phyloP scores from a whole-genome alignment of 768 basidiomycete species.

The Phallus indusiatus region DNA sequence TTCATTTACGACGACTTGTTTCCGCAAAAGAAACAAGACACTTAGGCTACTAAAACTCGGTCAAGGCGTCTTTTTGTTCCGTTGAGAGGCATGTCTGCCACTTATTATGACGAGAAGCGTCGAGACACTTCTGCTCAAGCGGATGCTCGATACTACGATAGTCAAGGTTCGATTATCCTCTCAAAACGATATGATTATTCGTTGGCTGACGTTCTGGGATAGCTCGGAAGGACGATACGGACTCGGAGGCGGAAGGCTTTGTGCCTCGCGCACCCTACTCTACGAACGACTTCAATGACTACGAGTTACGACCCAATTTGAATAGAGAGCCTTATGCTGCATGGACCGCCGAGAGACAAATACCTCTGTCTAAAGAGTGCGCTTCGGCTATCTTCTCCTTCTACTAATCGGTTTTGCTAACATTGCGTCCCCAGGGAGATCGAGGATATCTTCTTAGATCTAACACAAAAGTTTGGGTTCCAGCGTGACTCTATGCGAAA shows the following conservation, averaged over 20 bases:
- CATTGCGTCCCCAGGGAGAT: conserved; percentile 52
- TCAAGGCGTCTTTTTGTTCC: background rate
- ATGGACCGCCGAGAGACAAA: conserved; percentile 85
- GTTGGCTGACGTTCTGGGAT: conserved; percentile 14
- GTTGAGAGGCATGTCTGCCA: background rate
- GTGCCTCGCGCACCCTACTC: conserved; percentile 63
- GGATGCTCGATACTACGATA: conserved; percentile 53
- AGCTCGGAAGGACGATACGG: conserved; percentile 70
- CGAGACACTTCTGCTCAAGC: background rate
- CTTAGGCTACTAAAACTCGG: background rate
- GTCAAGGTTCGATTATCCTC: conserved; percentile 47
- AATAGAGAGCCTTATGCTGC: conserved; percentile 85
- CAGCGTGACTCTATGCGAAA: conserved; percentile 92
- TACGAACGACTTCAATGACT: conserved; percentile 65
- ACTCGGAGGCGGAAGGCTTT: conserved; percentile 72
- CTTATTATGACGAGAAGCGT: background rate
- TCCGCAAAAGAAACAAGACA: background rate
- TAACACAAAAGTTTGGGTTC: conserved; percentile 98
- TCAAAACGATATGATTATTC: conserved; percentile 37
- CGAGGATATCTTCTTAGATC: conserved; percentile 94
- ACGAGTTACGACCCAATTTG: conserved; percentile 52
- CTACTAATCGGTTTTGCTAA: background rate
- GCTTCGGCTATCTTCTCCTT: conserved; percentile 1
- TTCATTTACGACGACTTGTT: background rate
- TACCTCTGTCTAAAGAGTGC: conserved; percentile 90